Evolutionary conservation across 441 rosid species (phyloP), one percentile per base, ranked within the genome.

Genomic region (Bocquillonia castaneifolia): DNA sequence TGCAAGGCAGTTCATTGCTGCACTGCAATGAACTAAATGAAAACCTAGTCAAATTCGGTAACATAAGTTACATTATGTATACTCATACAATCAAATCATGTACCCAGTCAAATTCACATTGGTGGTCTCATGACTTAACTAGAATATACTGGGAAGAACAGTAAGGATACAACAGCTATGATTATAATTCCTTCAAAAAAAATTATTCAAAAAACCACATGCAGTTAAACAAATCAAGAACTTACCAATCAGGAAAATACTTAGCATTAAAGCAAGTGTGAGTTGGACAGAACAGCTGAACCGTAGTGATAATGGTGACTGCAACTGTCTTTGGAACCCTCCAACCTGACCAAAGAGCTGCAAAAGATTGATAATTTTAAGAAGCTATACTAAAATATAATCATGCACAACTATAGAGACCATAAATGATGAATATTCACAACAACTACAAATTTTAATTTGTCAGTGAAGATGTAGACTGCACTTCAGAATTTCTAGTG

Each of bases 181-280:
- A 45, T 23, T 17, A 13, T 1, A 56, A 22, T 34, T 28, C 22
- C 34, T 25, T 26, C 23, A 59, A 26, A 15, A 31, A 55, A 29
- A 15, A 2, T 18, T 10, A 18, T 15, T 15, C 20, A 47, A 29
- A 53, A 34, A 42, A 52, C 31, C 10, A 28, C 1, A 60, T 28
- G 67, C 39, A 39, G 26, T 59, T 58, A 67, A 70, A 53, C 36
- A 31, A n/a, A 64, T 59, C 60, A 50, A 58, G 36, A 45, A 67
- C 94, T 83, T 76, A 89, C 98, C 87, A 36, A 92, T 82, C 64
- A 89, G 74, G 78, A 92, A 82, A 64, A 89, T 74, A 42, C 87
- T 81, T 58, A 89, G 80, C 82, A 80, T 75, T 59, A 92, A 78
- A 71, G 79, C 82, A 57, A 92, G 89, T 70, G 78, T 80, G 71